A percentile compares a stretch with the other conserved stretches of the same genome.
Conservation (phyloP, 108 stramenopile genomes). For the Chaetoceros muelleri region DNA sequence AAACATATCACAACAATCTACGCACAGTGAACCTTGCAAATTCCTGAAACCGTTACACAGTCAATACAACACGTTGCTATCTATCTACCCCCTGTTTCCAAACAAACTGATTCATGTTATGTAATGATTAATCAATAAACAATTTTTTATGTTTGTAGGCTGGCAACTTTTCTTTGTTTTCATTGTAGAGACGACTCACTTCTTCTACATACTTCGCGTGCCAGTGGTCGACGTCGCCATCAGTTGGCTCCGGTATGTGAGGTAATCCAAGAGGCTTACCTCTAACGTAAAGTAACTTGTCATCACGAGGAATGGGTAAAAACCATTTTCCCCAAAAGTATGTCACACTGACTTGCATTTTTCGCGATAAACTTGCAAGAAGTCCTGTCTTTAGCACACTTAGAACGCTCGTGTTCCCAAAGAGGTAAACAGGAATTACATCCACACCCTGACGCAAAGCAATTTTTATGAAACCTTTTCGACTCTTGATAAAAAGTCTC, state of each 20-base stretch:
- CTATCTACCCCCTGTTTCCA: too few relatives aligned
- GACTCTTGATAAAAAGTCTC: conserved; percentile 39
- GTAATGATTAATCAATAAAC: conserved; percentile 52
- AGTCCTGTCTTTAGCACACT: conserved; percentile 36
- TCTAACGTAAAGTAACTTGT: conserved; percentile 50
- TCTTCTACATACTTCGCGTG: conserved; percentile 48
- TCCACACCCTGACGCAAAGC: conserved; percentile 66
- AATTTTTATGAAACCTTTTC: conserved; percentile 79
- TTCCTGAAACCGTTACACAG: too few relatives aligned
- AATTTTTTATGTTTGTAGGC: conserved; percentile 60
- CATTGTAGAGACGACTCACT: conserved; percentile 46
- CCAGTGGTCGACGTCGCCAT: conserved; percentile 63
- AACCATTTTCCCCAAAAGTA: conserved; percentile 66
- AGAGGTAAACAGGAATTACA: conserved; percentile 61
- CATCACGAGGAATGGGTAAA: conserved; percentile 66
- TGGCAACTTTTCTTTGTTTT: conserved; percentile 47
- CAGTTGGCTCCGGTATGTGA: conserved; percentile 43
- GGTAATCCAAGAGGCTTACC: conserved; percentile 52
- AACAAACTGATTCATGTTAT: too few relatives aligned
- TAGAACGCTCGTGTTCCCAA: conserved; percentile 69
- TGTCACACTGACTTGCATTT: conserved; percentile 50
- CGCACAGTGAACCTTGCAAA: too few relatives aligned
- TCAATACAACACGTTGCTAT: too few relatives aligned
- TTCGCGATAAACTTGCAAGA: conserved; percentile 48
- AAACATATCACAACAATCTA: too few relatives aligned